Base-by-base conservation (phyloP, 2,329 filamentous ascomycete species). In the Trichoderma harzianum region DNA sequence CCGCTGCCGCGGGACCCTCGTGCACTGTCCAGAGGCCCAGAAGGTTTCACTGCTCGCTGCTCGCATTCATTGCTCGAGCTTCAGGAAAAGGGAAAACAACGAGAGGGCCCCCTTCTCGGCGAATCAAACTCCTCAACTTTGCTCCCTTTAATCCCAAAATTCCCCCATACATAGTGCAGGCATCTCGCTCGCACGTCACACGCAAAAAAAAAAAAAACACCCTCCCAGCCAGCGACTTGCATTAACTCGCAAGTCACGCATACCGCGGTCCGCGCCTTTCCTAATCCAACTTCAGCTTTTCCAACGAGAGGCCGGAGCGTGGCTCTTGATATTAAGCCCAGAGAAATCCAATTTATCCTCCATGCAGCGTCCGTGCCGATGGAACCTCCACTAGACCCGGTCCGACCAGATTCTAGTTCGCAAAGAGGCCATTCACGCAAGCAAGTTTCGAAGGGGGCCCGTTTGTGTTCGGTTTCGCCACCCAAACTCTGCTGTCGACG, bases 231-330 rank as follows among this genome's bases (percentile, higher is more conserved):
- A 32, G 16, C 21, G 26, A 58, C 28, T 18, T 30, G 55, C 55
- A 58, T 58, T 58, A 32, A 53, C 21, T 24, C 47, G 14, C 55
- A 58, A 58, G 55, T n/a, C 55, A 58, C 55, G 55, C 26, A 58
- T 57, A 39, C 39, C 51, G 53, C 53, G 11, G 61, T 63, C 26
- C 57, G 28, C 67, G 39, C 67, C 21, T 69, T 63, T 61, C 67
- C 67, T 53, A 47, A 28, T 69, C 62, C 12, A 53, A 58, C 24
- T 8, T 16, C 26, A 18, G 47, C 24, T 57, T 62, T 62, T 71
- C 69, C 69, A 71, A 71, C 69, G 53, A 51, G 53, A 39, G 53
- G 12, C 53, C 58, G 32, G 47, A 71, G 69, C 69, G 69, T 71
- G 69, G 65, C 69, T 69, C 66, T 43, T 51, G 36, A 69, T 69